Evolutionary conservation across 73 alveolate genomes (phyloP).

Genomic region (Tetrahymena thermophila): DNA sequence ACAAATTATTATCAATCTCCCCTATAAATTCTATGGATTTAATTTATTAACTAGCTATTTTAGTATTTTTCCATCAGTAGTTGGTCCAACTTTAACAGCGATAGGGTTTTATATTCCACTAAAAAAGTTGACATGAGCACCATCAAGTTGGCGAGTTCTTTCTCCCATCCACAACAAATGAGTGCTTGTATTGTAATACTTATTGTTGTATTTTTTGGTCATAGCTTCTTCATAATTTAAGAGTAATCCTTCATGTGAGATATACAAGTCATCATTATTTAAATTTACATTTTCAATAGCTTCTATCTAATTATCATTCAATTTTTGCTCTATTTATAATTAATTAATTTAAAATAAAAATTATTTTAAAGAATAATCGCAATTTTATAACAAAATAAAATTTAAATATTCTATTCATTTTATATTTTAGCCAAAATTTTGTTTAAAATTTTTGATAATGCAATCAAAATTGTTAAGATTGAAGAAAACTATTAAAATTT

Average conservation of each 20-base stretch:
- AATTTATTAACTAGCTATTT: conserved; percentile 4
- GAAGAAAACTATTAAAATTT: not conserved
- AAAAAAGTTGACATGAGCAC: conserved; percentile 49
- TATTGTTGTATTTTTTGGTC: conserved; percentile 6
- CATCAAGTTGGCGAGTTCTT: conserved; percentile 37
- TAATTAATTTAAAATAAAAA: too few species aligned
- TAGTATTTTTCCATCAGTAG: conserved; percentile 12
- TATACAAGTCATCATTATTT: not conserved
- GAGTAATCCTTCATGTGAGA: conserved; percentile 50
- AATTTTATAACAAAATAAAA: too few species aligned
- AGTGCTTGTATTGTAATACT: conserved; percentile 14
- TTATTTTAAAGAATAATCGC: too few species aligned
- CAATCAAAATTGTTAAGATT: too few species aligned
- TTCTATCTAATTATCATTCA: not conserved
- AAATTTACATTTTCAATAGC: not conserved
- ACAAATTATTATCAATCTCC: conserved; percentile 33
- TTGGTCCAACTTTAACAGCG: conserved; percentile 50
- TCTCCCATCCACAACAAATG: conserved; percentile 61
- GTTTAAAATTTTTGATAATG: too few species aligned
- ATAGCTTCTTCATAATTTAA: conserved; percentile 39
- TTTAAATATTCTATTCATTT: too few species aligned
- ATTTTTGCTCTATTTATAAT: not conserved
- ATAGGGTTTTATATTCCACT: conserved; percentile 51
- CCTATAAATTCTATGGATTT: conserved; percentile 44
- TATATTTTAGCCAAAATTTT: too few species aligned